Evolutionary conservation across 176 grass and related monocot species (phyloP).

Genomic region (Avena insularis): DNA sequence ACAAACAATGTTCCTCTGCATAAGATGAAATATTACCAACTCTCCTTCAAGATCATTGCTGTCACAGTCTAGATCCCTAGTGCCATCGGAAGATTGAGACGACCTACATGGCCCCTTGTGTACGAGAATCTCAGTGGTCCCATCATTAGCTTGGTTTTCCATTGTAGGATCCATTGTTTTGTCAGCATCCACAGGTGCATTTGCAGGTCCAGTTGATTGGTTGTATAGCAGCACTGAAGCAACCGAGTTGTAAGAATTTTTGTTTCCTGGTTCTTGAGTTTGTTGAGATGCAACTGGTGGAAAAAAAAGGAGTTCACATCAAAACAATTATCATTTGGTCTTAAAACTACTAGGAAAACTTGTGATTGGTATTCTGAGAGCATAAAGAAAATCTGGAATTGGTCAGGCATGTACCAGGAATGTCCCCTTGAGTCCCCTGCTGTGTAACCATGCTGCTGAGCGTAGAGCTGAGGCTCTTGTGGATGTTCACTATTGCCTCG

Average conservation of each 20-base stretch:
- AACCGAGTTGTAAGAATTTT: constrained; percentile 47
- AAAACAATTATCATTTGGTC: neutral
- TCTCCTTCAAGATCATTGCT: constrained; percentile 74
- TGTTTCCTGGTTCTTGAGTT: constrained; percentile 60
- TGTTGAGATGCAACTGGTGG: constrained; percentile 50
- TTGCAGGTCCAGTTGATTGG: constrained; percentile 42
- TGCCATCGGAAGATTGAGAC: constrained; percentile 66
- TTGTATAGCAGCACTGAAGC: constrained; percentile 45
- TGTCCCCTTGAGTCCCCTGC: constrained; percentile 46
- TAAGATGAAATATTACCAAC: constrained; percentile 57
- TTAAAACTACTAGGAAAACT: neutral
- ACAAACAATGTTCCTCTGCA: neutral
- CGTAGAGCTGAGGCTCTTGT: constrained; percentile 74
- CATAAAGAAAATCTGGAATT: neutral
- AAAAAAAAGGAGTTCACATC: constrained; percentile 1
- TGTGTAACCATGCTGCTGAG: constrained; percentile 61
- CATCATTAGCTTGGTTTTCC: constrained; percentile 47
- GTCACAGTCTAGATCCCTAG: constrained; percentile 65
- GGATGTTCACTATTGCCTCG: constrained; percentile 75
- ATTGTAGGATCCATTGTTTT: constrained; percentile 40
- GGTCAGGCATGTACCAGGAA: constrained; percentile 49
- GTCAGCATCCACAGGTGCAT: constrained; percentile 19
- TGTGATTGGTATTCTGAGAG: neutral
- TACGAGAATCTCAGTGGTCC: constrained; percentile 25
- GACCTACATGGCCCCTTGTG: constrained; percentile 60